Evolutionary conservation across 257 asterid genomes (phyloP).

Genomic region (Ilex aquifolium): DNA sequence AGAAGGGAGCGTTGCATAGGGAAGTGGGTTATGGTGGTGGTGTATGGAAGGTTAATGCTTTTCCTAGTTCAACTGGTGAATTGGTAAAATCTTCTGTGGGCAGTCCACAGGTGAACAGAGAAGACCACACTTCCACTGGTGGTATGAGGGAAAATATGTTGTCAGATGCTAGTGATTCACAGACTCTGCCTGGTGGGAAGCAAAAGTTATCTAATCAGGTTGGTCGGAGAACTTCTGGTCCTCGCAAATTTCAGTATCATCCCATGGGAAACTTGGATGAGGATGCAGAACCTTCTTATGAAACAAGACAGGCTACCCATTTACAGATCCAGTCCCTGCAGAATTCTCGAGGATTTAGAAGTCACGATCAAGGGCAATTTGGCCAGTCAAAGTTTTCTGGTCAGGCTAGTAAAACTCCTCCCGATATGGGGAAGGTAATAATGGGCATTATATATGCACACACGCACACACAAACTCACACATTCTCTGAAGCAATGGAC

Average conservation of each 20-base stretch:
- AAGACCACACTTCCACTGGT: slow-evolving; percentile 39
- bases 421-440: slow-evolving; percentile 41
- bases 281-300: slow-evolving; percentile 40
- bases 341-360: slow-evolving; percentile 14
- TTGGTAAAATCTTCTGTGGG: slow-evolving; percentile 34
- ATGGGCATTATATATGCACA: slow-evolving; percentile 1
- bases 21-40: slow-evolving; percentile 14
- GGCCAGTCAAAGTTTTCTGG: slow-evolving; percentile 45
- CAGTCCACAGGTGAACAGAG: slow-evolving; percentile 32
- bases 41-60: slow-evolving; percentile 45
- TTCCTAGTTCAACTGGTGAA: slow-evolving; percentile 31
- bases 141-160: slow-evolving; percentile 44
- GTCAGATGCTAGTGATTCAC: slow-evolving; percentile 52
- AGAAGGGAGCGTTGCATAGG: too few species aligned
- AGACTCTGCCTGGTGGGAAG: slow-evolving; percentile 41
- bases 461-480: too few species aligned
- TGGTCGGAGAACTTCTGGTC: slow-evolving; percentile 39
- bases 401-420: slow-evolving; percentile 38
- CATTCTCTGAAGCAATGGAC: too few species aligned
- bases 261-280: slow-evolving; percentile 85
- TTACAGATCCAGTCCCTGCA: slow-evolving; percentile 30
- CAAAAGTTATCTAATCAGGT: slow-evolving; percentile 51
- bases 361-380: slow-evolving; percentile 19
- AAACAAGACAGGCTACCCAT: slow-evolving; percentile 43
- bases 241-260: slow-evolving; percentile 78